Evolutionary conservation across 352 stramenopile species (phyloP).

Genomic region (Phytophthora uliginosa): DNA sequence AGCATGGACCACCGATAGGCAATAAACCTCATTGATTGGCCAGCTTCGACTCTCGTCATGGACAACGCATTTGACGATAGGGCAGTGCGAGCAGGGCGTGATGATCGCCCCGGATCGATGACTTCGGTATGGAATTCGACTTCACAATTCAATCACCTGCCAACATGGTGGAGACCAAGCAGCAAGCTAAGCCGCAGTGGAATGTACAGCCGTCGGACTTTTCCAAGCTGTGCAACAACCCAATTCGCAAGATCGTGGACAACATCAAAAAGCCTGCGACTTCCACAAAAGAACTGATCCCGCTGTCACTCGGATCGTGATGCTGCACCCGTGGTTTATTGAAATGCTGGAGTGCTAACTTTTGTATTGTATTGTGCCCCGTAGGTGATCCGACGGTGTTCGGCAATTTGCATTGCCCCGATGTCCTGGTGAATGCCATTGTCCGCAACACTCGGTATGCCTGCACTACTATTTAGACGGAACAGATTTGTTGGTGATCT

Average conservation of each 20-base stretch:
- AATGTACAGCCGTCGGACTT: slow-evolving; percentile 78
- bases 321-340: not conserved
- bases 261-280: slow-evolving; percentile 93
- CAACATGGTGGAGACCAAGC: slow-evolving; percentile 28
- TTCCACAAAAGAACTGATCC: slow-evolving; percentile 92
- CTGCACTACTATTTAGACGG: not conserved
- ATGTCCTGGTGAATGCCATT: slow-evolving; percentile 86
- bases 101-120: not conserved
- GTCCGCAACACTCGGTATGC: slow-evolving; percentile 68
- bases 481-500: not conserved
- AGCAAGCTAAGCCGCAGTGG: slow-evolving; percentile 62
- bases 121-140: not conserved
- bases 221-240: slow-evolving; percentile 85
- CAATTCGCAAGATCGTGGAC: slow-evolving; percentile 96
- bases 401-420: slow-evolving; percentile 93
- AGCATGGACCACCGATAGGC: not conserved
- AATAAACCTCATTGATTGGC: slow-evolving; percentile 9
- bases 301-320: slow-evolving; percentile 86
- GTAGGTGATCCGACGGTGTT: slow-evolving; percentile 93
- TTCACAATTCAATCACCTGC: slow-evolving; percentile 10
- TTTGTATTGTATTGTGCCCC: not conserved
- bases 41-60: not conserved
- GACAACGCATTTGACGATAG: not conserved
- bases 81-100: not conserved
- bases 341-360: not conserved